Evolutionary conservation across 352 stramenopile genomes (phyloP), one percentile per base, ranked within the genome.

Genomic region (Pythium phragmiticola): DNA sequence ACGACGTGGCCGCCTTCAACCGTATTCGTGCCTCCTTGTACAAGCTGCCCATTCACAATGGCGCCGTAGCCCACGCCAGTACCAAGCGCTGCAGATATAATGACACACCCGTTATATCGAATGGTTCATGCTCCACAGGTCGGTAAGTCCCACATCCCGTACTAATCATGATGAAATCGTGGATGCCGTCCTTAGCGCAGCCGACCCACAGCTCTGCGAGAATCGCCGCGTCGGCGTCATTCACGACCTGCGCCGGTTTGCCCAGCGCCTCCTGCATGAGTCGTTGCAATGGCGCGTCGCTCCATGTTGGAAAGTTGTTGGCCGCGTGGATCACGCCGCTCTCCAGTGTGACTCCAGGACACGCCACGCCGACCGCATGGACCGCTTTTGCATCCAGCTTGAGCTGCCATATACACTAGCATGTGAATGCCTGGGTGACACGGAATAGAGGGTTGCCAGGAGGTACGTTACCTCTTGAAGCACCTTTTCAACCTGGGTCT

Each of bases 101-200:
- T 11, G 19, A 30, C 3, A 30, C 26, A 30, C 26, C 26, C 26
- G 26, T 30, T 30, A 30, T 0, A 30, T 30, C 26, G 3, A 30
- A 30, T 30, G 26, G 4, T 30, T 28, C 11, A 54, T 0, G 21
- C 48, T 13, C 45, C 6, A 45, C 5, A 56, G 28, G 0, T 28
- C 5, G 0, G 34, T 16, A 6, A 13, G 13, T 39, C 23, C 28
- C 45, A 63, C 3, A 17, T 9, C 30, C 68, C 75, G 55, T 81
- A 95, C 86, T 93, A 14, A 95, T 65, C 86, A 95, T 95, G 71
- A 92, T 78, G 47, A 93, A 90, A 59, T 87, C 77, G 51, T 82
- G 74, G 42, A 93, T 65, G 33, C 69, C 66, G 12, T 66, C 64
- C 50, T 82, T 86, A 11, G 86, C 86, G 7, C 70, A 80, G 54